phyloP scores from a whole-genome alignment of 441 rosid genomes.

The Gossypium gossypioides region DNA sequence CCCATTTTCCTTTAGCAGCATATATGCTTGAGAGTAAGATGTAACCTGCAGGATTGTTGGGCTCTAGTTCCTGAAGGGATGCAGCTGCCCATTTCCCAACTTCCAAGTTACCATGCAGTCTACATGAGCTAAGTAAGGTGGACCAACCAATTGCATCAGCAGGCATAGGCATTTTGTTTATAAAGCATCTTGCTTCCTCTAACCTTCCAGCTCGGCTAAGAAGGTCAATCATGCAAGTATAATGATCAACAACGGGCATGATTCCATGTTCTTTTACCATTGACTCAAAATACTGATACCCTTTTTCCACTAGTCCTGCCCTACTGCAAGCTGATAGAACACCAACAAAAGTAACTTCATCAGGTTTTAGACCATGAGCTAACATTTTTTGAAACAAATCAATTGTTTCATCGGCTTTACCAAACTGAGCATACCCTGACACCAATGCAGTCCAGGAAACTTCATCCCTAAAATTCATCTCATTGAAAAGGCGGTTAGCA shows the following conservation, averaged over 20 bases:
- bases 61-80: constrained; percentile 66
- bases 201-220: constrained; percentile 80
- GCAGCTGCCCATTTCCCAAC: constrained; percentile 81
- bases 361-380: constrained; percentile 59
- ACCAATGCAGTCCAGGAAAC: constrained; percentile 90
- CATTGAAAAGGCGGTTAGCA: constrained; percentile 50
- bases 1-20: constrained; percentile 67
- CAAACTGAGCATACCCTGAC: constrained; percentile 77
- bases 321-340: constrained; percentile 91
- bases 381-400: constrained; percentile 66
- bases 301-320: constrained; percentile 83
- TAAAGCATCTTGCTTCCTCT: constrained; percentile 67
- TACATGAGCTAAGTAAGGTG: constrained; percentile 80
- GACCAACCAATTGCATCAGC: constrained; percentile 84
- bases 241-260: constrained; percentile 53
- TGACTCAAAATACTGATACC: constrained; percentile 54
- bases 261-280: constrained; percentile 54
- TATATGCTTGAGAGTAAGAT: constrained; percentile 62
- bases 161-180: constrained; percentile 58
- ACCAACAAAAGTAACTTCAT: constrained; percentile 76
- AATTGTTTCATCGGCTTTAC: constrained; percentile 66
- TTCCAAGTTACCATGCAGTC: constrained; percentile 51
- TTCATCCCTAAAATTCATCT: constrained; percentile 66
- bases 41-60: constrained; percentile 73
- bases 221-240: constrained; percentile 90